These are phyloP conservation scores for Didymella lethalis DNA, from an alignment of 2,329 filamentous ascomycete genomes.

Conservation along the genomic window DNA sequence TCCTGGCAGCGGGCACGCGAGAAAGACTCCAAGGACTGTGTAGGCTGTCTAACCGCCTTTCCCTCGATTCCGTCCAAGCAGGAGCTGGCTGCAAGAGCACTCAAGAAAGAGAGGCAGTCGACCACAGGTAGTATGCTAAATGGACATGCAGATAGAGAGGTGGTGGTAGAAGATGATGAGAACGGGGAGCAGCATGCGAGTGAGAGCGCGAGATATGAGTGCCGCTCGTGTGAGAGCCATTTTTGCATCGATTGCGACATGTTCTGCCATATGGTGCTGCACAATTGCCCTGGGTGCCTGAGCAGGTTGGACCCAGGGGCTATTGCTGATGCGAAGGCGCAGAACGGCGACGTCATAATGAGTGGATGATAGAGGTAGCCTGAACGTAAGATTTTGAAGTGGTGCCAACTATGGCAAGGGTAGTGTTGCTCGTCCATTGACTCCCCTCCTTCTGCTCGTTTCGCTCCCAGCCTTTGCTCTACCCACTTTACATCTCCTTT, in stretches of 20 bases:
- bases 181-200: constrained; percentile 62
- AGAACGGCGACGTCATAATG: constrained; percentile 44
- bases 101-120: constrained; percentile 24
- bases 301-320: constrained; percentile 42
- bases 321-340: constrained; percentile 13
- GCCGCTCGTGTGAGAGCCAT: constrained; percentile 83
- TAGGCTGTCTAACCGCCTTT: constrained; percentile 78
- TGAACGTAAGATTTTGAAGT: no score
- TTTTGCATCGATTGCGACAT: constrained; percentile 99
- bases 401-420: no score
- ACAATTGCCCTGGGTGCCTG: constrained; percentile 94
- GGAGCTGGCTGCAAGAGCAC: constrained; percentile 16
- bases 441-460: no score
- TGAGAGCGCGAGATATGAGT: constrained; percentile 88
- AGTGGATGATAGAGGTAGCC: constrained; percentile 23
- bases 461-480: no score
- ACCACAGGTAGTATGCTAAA: constrained; percentile 22
- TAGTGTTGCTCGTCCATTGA: no score
- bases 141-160: constrained; percentile 5
- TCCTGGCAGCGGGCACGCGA: constrained; percentile 75
- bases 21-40: constrained; percentile 67
- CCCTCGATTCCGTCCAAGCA: constrained; percentile 54
- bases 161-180: constrained; percentile 35
- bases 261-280: constrained; percentile 90
- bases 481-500: no score